Evolutionary conservation across 2,329 filamentous ascomycete genomes (phyloP), one percentile per base, ranked within the genome.

Genomic region (Lachnellula occidentalis): DNA sequence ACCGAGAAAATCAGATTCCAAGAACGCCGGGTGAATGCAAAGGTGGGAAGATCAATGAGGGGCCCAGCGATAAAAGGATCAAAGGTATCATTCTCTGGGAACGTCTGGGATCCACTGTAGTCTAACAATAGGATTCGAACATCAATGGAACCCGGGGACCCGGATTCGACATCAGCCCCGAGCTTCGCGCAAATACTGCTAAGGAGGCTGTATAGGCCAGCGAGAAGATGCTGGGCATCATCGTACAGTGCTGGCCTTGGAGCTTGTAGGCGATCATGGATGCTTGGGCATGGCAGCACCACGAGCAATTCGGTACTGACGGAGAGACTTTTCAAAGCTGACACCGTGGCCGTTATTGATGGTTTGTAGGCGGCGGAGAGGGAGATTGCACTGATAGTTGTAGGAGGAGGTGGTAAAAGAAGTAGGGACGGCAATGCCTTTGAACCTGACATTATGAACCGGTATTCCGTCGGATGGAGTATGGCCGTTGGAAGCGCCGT

Each of bases 151-250:
- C 84, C 83, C 0, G 82, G 78, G 36, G 82, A 81, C 74, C 81
- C 76, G 71, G 89, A 68, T 70, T 88, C 73, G 70, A 86, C 73
- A 74, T 78, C 46, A 74, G 74, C 47, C 81, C 54, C 60, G 12
- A 63, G 74, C 60, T 83, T 78, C 12, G 85, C 81, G 58, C 87
- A 90, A n/a, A 90, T 76, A 45, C 85, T 74, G 34, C 86, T 86
- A 53, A 94, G 75, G 48, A 96, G 78, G 64, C 85, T 84, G 76
- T 97, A 97, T 22, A 95, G 68, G 24, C 81, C 81, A 2, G 88
- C 87, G 21, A 96, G 73, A 5, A 92, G 76, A n/a, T 79, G 76
- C 70, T 96, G 90, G 0, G 85, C 80, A n/a, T 78, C 72, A 34
- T 77, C 67, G 79, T 91, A 95, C n/a, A 68, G 54, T 24, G 64